Evolutionary conservation across 352 stramenopile genomes (phyloP).

Genomic region (Pythium myriotylum): DNA sequence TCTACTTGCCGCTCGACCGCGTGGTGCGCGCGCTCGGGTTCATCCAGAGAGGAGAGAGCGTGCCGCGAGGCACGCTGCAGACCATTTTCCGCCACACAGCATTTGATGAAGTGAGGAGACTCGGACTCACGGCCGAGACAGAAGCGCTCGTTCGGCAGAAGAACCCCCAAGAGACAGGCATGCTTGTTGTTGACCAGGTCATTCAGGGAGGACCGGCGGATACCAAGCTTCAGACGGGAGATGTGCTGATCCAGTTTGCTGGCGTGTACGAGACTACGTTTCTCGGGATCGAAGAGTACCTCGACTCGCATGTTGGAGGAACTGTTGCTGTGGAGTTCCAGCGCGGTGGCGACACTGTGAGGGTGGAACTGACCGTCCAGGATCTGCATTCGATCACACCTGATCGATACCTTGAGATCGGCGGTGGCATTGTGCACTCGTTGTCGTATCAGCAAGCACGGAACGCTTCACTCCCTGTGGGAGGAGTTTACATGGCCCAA

Average conservation of each 20-base stretch:
- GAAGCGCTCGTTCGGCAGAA: slow-evolving; percentile 69
- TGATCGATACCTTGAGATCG: slow-evolving; percentile 82
- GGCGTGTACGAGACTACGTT: slow-evolving; percentile 83
- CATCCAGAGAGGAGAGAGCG: slow-evolving; percentile 55
- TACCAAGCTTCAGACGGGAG: slow-evolving; percentile 75
- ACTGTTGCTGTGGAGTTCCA: slow-evolving; percentile 75
- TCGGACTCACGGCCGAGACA: slow-evolving; percentile 71
- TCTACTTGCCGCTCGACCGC: slow-evolving; percentile 90
- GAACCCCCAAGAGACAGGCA: slow-evolving; percentile 85
- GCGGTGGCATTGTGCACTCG: slow-evolving; percentile 85
- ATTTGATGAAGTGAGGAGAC: slow-evolving; percentile 87
- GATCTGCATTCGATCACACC: slow-evolving; percentile 88
- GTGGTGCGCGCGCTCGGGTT: slow-evolving; percentile 77
- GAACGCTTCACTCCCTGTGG: slow-evolving; percentile 78
- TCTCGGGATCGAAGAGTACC: slow-evolving; percentile 71
- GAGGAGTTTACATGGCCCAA: slow-evolving; percentile 84
- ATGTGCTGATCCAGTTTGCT: slow-evolving; percentile 86
- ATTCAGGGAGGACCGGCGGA: slow-evolving; percentile 79
- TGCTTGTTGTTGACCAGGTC: slow-evolving; percentile 90
- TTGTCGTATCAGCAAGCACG: slow-evolving; percentile 89
- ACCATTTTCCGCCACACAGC: slow-evolving; percentile 89
- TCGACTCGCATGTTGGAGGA: slow-evolving; percentile 75
- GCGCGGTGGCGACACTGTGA: slow-evolving; percentile 61
- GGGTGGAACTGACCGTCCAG: slow-evolving; percentile 49
- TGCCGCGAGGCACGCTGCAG: slow-evolving; percentile 84